Evolutionary conservation across 129 eudicot genomes (phyloP), one percentile per base, ranked within the genome.

Genomic region (Solidago caesia): DNA sequence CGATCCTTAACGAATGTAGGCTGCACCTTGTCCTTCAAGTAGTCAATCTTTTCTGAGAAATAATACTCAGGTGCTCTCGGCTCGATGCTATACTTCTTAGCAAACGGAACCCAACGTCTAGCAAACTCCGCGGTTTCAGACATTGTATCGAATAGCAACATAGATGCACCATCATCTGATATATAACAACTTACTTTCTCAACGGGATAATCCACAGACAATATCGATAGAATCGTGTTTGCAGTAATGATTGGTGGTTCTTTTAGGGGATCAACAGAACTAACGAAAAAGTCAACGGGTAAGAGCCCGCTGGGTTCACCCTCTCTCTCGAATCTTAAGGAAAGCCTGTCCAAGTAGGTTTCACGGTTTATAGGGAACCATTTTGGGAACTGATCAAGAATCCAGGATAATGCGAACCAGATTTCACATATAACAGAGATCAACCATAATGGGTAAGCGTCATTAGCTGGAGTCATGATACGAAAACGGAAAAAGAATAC

Each of bases 171-270:
- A 81, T 94, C 99, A 76, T 94, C 99, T 9, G 99, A 94, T 8
- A 94, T 89, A 64, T 91, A 94, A 80, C 96, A 91, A 29, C 99
- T 88, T 80, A 94, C 96, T 70, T 94, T 94, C 8, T 94, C 96
- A 39, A 89, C 89, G 0, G 99, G 97, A 80, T 94, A 94, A 81
- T 94, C 99, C 15, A 89, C 96, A 0, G 99, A 67, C 85, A 94
- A 81, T 52, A 94, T 94, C 14, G 99, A 94, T 5, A 94, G 83
- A 25, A 94, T 84, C 4, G 99, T 94, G 81, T 94, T 94, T n/a
- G 99, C 99, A 4, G 99, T 94, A 41, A 94, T 94, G 25, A 94
- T 94, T 1, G 99, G 97, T 12, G 99, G 99, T 77, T 94, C 99
- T 85, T 94, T 94, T 0, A 94, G 87, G 0, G 99, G 99, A 59